Percentiles rank a stretch among this genome's conserved stretches.
These are phyloP conservation scores for Nissolia schottii DNA, from an alignment of 306 rosid species.

Conservation along the genomic window DNA sequence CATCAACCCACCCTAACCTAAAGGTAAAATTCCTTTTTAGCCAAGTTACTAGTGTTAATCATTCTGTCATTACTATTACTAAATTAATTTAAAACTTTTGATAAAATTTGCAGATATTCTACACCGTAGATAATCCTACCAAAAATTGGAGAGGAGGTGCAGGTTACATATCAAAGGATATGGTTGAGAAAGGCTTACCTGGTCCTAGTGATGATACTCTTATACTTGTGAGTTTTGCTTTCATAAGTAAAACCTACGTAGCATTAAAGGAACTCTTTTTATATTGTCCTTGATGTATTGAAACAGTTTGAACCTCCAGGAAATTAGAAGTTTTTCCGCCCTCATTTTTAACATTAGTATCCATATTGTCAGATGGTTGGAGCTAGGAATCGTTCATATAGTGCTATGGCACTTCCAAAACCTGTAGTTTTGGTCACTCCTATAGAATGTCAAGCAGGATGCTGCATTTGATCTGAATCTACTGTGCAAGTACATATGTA, in stretches of 20 bases:
- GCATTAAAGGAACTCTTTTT: background rate
- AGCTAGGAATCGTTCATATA: background rate
- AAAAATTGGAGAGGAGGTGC: constrained; percentile 89
- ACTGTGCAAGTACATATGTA: background rate
- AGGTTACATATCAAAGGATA: constrained; percentile 81
- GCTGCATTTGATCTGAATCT: background rate
- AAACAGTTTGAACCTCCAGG: constrained; percentile 12
- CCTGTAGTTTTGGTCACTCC: background rate
- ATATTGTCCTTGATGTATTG: background rate
- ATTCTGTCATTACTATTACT: background rate
- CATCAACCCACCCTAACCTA: constrained; percentile 78
- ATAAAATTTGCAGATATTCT: constrained; percentile 55
- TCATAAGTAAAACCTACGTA: background rate
- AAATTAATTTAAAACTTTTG: background rate
- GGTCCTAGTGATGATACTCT: constrained; percentile 68
- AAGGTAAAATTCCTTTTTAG: constrained; percentile 49
- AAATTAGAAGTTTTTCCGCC: background rate
- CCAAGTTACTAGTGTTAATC: background rate
- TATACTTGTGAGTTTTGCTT: constrained; percentile 72
- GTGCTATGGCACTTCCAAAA: background rate
- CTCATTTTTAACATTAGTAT: background rate
- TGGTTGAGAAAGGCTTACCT: constrained; percentile 87
- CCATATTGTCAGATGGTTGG: background rate
- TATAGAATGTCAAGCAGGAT: background rate
- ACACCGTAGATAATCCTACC: constrained; percentile 80